These are phyloP conservation scores for Mycena capillaripes DNA, from an alignment of 768 basidiomycete species.

Conservation along the genomic window DNA sequence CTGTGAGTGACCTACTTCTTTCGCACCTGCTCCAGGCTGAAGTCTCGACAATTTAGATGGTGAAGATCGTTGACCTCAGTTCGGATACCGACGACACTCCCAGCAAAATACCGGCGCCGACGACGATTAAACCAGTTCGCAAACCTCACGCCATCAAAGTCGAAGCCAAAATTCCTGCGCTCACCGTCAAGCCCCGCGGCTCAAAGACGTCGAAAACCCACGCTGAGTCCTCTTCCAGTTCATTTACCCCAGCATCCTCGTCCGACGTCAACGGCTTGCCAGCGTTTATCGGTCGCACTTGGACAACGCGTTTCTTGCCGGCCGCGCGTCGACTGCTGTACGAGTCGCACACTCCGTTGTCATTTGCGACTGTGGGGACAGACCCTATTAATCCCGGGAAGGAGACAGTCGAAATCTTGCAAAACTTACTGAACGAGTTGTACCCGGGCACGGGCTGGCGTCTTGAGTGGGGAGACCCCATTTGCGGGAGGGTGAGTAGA, in stretches of 20 bases:
- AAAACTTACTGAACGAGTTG: neutral
- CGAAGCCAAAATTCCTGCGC: no score
- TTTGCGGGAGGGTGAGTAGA: neutral
- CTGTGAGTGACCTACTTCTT: neutral
- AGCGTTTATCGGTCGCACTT: neutral
- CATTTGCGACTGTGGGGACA: neutral
- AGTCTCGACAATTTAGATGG: no score
- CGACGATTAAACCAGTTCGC: neutral
- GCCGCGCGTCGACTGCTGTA: neutral
- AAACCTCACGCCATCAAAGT: no score
- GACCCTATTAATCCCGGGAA: neutral
- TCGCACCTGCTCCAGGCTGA: slow-evolving; percentile 1
- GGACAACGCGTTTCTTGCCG: neutral
- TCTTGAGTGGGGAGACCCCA: neutral
- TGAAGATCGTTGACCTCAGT: neutral
- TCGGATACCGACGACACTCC: slow-evolving; percentile 9
- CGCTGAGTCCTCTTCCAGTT: neutral
- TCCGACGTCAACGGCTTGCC: neutral
- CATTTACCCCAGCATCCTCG: slow-evolving; percentile 5
- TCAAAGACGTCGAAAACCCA: neutral
- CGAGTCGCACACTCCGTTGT: neutral
- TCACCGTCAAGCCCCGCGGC: neutral
- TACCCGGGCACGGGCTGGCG: neutral
- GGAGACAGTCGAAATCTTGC: neutral
- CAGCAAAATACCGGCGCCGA: neutral